Evolutionary conservation across 805 yeast genomes (phyloP).

Genomic region (Saccharomycopsis guyanensis): DNA sequence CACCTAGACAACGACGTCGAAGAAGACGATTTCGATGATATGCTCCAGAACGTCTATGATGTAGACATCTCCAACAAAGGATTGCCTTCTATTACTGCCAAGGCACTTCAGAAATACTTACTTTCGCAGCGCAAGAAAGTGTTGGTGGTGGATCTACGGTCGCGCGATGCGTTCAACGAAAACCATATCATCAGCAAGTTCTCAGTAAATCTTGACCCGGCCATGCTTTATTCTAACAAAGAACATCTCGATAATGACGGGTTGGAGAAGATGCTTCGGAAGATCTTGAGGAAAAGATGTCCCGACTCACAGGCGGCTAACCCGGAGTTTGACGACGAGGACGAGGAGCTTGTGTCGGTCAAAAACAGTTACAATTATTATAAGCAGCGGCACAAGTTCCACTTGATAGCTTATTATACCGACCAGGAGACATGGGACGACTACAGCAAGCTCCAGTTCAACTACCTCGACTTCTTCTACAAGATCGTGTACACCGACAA

Average conservation of each 20-base stretch:
- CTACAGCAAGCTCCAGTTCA: conserved; percentile 12
- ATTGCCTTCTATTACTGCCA: conserved; percentile 9
- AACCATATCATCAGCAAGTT: conserved; percentile 19
- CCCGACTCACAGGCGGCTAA: conserved; percentile 2
- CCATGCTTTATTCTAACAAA: conserved; percentile 1
- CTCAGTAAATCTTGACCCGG: conserved; percentile 17
- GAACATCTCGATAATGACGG: conserved; percentile 12
- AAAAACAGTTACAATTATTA: conserved; percentile 19
- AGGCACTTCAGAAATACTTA: conserved; percentile 12
- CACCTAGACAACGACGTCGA: conserved; percentile 3
- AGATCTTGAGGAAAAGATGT: conserved; percentile 8
- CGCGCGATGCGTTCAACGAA: conserved; percentile 15
- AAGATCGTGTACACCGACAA: conserved; percentile 15
- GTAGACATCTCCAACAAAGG: background rate
- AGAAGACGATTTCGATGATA: conserved; percentile 4
- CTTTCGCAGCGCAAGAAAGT: conserved; percentile 14
- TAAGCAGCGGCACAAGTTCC: conserved; percentile 20
- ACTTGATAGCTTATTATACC: conserved; percentile 17
- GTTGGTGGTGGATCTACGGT: conserved; percentile 16
- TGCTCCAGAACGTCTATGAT: conserved; percentile 4
- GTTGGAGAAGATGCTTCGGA: conserved; percentile 14
- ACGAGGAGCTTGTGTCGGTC: conserved; percentile 12
- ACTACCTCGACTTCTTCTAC: conserved; percentile 16
- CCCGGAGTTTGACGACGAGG: conserved; percentile 8
- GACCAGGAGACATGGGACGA: conserved; percentile 17